Evolutionary conservation across 2,329 filamentous ascomycete species (phyloP).

Genomic region (Neofusicoccum sp.): DNA sequence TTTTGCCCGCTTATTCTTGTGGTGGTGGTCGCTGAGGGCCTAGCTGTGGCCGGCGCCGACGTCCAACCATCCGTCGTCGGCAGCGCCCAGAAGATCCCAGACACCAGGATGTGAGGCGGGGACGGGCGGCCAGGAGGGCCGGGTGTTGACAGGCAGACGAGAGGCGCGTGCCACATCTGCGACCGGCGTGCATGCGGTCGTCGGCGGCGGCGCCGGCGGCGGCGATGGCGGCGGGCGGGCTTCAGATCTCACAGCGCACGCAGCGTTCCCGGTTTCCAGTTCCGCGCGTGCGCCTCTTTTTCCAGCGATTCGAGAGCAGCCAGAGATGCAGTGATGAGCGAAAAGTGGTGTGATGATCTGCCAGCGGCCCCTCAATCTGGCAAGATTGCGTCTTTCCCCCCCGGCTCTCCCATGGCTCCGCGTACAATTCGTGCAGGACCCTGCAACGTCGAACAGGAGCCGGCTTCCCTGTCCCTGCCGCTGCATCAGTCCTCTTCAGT

Average conservation of each 20-base stretch:
- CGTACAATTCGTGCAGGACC: too few relatives aligned
- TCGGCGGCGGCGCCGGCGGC: slow-evolving; percentile 3
- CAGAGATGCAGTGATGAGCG: slow-evolving; percentile 6
- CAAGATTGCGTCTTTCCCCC: slow-evolving; percentile 15
- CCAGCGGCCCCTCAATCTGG: slow-evolving; percentile 13
- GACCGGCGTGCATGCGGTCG: not conserved
- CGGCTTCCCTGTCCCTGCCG: not conserved
- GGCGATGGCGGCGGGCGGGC: slow-evolving; percentile 1
- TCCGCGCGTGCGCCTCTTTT: slow-evolving; percentile 13
- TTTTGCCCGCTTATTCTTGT: not conserved
- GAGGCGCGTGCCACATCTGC: slow-evolving; percentile 11
- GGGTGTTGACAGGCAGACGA: not conserved
- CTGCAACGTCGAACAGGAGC: not conserved
- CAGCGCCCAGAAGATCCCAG: slow-evolving; percentile 8
- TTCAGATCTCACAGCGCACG: slow-evolving; percentile 4
- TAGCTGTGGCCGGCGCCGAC: not conserved
- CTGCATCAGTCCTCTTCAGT: not conserved
- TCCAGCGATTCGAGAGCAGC: slow-evolving; percentile 12
- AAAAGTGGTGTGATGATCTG: slow-evolving; percentile 17
- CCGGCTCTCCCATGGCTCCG: too few relatives aligned
- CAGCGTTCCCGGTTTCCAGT: slow-evolving; percentile 9
- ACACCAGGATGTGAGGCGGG: not conserved
- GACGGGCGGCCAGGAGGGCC: not conserved
- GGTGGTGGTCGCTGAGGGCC: not conserved
- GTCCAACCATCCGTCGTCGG: not conserved